A percentile compares a stretch with the other conserved stretches of the same genome.
Evolutionary conservation across 1,139 yeast species (phyloP).

Genomic region (Candida tropicalis): DNA sequence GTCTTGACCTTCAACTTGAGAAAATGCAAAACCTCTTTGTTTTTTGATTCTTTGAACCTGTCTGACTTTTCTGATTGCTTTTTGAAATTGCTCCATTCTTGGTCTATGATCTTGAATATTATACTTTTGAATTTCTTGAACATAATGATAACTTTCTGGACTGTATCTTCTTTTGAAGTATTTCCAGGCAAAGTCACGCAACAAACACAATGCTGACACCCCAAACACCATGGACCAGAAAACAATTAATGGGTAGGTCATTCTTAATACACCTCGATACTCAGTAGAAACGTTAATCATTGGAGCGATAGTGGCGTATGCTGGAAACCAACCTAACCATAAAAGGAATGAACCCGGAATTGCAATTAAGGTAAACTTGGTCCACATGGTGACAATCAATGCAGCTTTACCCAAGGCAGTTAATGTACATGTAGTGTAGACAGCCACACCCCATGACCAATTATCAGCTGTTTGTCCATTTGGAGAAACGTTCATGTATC

Average conservation of each 20-base stretch:
- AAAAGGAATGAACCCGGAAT: constrained; percentile 90
- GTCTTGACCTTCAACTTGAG: constrained; percentile 92
- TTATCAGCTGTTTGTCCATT: constrained; percentile 81
- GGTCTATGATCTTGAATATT: constrained; percentile 94
- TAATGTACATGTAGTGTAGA: constrained; percentile 83
- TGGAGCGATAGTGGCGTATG: constrained; percentile 87
- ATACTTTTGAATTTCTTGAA: constrained; percentile 95
- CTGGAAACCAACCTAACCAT: constrained; percentile 88
- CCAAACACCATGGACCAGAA: constrained; percentile 87
- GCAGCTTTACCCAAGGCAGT: constrained; percentile 97
- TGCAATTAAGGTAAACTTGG: constrained; percentile 86
- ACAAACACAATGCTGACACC: constrained; percentile 72
- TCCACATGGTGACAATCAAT: constrained; percentile 89
- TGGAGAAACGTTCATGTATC: constrained; percentile 64
- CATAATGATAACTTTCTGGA: constrained; percentile 92
- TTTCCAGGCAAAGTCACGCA: constrained; percentile 93
- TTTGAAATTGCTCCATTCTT: constrained; percentile 94
- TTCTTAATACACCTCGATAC: constrained; percentile 76
- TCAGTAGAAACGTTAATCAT: constrained; percentile 79
- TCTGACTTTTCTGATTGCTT: constrained; percentile 94
- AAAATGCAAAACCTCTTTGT: constrained; percentile 97
- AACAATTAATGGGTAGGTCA: constrained; percentile 73
- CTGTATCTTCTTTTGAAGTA: constrained; percentile 87
- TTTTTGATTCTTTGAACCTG: constrained; percentile 98
- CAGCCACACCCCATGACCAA: constrained; percentile 95